Evolutionary conservation across 2,329 filamentous ascomycete genomes (phyloP).

Genomic region (Microsporum ferrugineum): DNA sequence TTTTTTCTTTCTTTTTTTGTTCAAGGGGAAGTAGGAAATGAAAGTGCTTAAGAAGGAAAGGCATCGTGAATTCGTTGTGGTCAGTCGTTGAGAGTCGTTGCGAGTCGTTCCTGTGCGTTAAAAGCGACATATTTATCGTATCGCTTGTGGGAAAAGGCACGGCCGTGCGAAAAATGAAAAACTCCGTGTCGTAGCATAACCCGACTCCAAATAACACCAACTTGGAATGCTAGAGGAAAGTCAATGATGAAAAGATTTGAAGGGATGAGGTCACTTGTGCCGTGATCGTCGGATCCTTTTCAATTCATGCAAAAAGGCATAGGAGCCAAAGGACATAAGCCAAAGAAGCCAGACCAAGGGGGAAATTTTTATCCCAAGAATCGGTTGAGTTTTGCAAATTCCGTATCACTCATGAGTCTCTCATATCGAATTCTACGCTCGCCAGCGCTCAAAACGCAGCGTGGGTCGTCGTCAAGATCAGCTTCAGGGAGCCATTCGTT

Average conservation of each 20-base stretch:
- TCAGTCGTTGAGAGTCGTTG: neutral
- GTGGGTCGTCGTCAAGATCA: slow-evolving; percentile 25
- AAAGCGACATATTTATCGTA: neutral
- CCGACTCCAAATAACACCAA: neutral
- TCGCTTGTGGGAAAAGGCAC: neutral
- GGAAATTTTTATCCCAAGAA: slow-evolving; percentile 6
- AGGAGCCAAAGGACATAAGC: neutral
- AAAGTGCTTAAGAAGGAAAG: neutral
- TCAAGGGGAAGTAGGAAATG: neutral
- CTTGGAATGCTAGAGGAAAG: neutral
- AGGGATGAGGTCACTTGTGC: too few relatives aligned
- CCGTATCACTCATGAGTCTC: slow-evolving; percentile 20
- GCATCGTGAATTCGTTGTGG: neutral
- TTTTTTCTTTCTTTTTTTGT: neutral
- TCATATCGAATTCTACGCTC: slow-evolving; percentile 27
- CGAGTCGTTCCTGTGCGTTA: neutral
- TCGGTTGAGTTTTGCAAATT: slow-evolving; percentile 10
- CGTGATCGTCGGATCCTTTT: neutral
- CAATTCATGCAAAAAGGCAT: neutral
- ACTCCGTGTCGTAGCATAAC: neutral
- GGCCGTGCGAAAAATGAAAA: neutral
- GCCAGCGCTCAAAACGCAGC: slow-evolving; percentile 25
- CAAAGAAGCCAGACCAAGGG: slow-evolving; percentile 1
- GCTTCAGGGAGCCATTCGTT: slow-evolving; percentile 30
- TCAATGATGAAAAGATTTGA: neutral